Evolutionary conservation across 2,329 filamentous ascomycete species (phyloP).

Genomic region (Colletotrichum orbiculare): DNA sequence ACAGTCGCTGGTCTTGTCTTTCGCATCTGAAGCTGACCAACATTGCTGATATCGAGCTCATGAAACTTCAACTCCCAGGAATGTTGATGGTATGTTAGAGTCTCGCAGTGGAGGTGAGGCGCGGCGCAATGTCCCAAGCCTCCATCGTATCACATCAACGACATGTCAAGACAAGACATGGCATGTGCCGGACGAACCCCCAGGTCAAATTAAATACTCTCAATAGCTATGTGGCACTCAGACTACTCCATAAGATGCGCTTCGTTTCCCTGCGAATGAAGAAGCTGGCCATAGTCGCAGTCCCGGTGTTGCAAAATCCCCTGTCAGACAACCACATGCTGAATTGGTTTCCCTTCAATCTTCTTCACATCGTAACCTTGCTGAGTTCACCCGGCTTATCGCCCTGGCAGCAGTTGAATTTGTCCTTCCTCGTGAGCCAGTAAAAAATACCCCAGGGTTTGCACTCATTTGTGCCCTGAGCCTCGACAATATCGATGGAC

Average conservation of each 20-base stretch:
- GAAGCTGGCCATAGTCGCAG: background rate
- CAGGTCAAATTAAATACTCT: background rate
- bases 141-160: background rate
- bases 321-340: no score
- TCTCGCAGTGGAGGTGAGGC: background rate
- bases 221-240: background rate
- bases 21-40: constrained; percentile 17
- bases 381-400: background rate
- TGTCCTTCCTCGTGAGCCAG: constrained; percentile 15
- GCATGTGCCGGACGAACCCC: constrained; percentile 10
- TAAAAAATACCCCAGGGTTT: constrained; percentile 2
- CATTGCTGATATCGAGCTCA: background rate
- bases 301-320: background rate
- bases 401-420: constrained; percentile 20
- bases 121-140: background rate
- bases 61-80: constrained; percentile 5
- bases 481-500: constrained; percentile 3
- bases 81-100: background rate
- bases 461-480: constrained; percentile 13
- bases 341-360: background rate
- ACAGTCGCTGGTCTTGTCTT: background rate
- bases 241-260: background rate
- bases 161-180: constrained; percentile 12
- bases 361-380: background rate
- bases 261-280: background rate